Evolutionary conservation across 1,284 basidiomycete genomes (phyloP), one percentile per base, ranked within the genome.

Genomic region (Marasmius sp.): DNA sequence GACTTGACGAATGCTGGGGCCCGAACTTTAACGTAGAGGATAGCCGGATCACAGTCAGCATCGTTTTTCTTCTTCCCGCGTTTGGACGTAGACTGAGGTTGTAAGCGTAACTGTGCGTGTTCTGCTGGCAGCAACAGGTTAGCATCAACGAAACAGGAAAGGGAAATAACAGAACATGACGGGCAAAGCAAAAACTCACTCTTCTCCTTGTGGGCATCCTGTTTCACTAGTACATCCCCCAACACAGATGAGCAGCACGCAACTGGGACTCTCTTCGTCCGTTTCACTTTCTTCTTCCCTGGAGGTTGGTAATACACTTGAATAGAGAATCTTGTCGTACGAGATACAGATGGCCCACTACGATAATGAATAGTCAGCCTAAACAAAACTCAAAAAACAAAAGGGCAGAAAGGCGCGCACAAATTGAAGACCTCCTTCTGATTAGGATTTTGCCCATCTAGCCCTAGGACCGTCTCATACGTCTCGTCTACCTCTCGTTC

Each of bases 391-490:
- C 9, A 14, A 20, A 27, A 33, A 34, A 49, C n/a, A 38, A 12
- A 48, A 37, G n/a, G 14, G 6, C 43, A 62, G 51, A 12, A 18
- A 11, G 57, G 4, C 14, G 77, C 84, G 61, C 68, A 88, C 88
- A 89, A 75, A 20, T 72, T 64, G 61, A 86, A 80, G 0, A 72
- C 72, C 1, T 80, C 74, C 65, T 84, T 87, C 55, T 85, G 73
- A 68, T 90, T 89, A 0, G 86, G 81, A 63, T 87, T 88, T 67
- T 89, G 88, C 0, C 89, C 88, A 59, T 91, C 87, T 22, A 76
- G 77, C 0, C 88, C 89, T 2, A 91, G 81, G 14, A 77, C 71
- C 14, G 83, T 76, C 66, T 90, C 88, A 63, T 84, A 79, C 20
- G 1, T 63, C 63, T 18, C 80, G 77, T 22, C 81, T 76, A 3